phyloP scores from a whole-genome alignment of 2,329 filamentous ascomycete species.

The Metarhizium sp. region DNA sequence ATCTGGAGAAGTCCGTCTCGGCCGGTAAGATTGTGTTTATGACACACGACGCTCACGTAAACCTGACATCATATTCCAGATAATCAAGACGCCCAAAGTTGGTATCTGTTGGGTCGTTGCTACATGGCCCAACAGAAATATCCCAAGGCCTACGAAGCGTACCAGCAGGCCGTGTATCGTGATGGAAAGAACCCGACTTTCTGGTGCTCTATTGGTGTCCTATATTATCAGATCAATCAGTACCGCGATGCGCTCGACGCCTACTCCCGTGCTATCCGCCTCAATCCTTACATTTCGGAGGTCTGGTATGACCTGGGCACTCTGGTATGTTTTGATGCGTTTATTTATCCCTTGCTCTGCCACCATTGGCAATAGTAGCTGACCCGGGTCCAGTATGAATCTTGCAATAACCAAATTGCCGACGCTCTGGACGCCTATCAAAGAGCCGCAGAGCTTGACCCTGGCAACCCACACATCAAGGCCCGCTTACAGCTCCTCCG shows the following conservation, averaged over 20 bases:
- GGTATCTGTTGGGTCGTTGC: conserved; percentile 94
- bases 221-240: conserved; percentile 99
- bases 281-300: conserved; percentile 97
- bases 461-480: conserved; percentile 90
- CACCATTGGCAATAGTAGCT: conserved; percentile 17
- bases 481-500: conserved; percentile 83
- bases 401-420: conserved; percentile 96
- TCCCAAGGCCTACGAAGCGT: conserved; percentile 95
- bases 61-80: conserved; percentile 44
- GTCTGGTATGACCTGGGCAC: conserved; percentile 99
- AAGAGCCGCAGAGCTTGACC: conserved; percentile 88
- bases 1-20: conserved; percentile 89
- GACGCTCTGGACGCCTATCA: conserved; percentile 95
- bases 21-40: conserved; percentile 54
- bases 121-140: conserved; percentile 99
- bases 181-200: conserved; percentile 97
- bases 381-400: conserved; percentile 64
- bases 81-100: conserved; percentile 91
- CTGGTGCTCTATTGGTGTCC: conserved; percentile 97
- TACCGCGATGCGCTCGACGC: conserved; percentile 96
- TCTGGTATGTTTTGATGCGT: conserved; percentile 46
- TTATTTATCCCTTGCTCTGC: conserved; percentile 23
- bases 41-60: background rate
- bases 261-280: conserved; percentile 88
- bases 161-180: conserved; percentile 96